Evolutionary conservation across 352 stramenopile species (phyloP), one percentile per base, ranked within the genome.

Genomic region (Phytopythium boreale): DNA sequence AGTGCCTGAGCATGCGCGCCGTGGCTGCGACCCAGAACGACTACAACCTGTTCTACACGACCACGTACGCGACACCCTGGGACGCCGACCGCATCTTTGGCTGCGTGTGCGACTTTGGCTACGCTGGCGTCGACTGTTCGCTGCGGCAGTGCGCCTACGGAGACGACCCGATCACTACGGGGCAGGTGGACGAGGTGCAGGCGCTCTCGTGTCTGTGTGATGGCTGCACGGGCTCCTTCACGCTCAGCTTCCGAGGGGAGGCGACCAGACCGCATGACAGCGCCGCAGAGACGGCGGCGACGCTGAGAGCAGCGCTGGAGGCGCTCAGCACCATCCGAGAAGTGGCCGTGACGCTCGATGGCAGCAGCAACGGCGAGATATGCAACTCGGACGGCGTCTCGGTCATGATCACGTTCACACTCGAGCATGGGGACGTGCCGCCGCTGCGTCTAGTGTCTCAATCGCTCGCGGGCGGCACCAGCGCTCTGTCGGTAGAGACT

Each of bases 81-180:
- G 91, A 97, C 63, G 88, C 90, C 5, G 73, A 93, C 31, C 81
- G 85, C 29, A 91, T 97, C 39, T 78, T 82, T 47, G 85, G 85
- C 59, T 97, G 90, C 59, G 74, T 95, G 27, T 98, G 93, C 64
- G 93, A 98, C 68, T 67, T 79, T 27, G 92, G 92, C 37, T 98
- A 94, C 79, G 75, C 72, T 12, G 93, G 94, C 9, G 77, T 86
- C 8, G 88, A 94, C 69, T 98, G 95, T 74, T 87, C 82, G 4
- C 70, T 86, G 58, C 72, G 81, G 24, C 77, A 87, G 59, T 98
- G 94, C 74, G 79, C 87, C 19, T 87, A 79, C 59, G 93, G 92
- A 29, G 93, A 97, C 63, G 89, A 97, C 62, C 90, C 89, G 29
- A 62, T 89, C 31, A 90, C 89, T 0, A 82, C 75, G 5, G 76